Conservation (phyloP, 2,329 filamentous ascomycete genomes). For the Curvularia verruculosa region DNA sequence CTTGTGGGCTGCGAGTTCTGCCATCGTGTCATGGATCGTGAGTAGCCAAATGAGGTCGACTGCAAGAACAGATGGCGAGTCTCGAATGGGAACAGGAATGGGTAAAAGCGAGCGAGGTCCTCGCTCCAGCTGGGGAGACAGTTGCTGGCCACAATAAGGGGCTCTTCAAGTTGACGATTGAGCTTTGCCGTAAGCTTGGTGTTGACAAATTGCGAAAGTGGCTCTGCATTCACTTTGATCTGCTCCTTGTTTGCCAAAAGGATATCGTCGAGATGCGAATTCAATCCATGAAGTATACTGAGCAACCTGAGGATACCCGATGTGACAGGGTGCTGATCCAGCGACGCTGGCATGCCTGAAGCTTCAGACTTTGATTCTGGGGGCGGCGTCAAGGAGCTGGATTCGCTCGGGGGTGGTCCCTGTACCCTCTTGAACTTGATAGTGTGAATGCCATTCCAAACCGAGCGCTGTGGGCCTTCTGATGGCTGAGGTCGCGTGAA, state of each 20-base stretch:
- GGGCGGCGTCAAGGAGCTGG: conserved; percentile 64
- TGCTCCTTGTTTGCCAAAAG: conserved; percentile 76
- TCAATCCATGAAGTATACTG: conserved; percentile 89
- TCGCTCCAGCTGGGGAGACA: conserved; percentile 96
- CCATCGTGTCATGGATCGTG: conserved; percentile 96
- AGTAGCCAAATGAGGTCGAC: conserved; percentile 97
- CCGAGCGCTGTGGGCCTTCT: conserved; percentile 73
- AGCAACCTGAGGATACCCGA: conserved; percentile 86
- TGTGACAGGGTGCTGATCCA: conserved; percentile 82
- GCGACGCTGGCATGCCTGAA: conserved; percentile 73
- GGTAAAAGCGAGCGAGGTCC: conserved; percentile 89
- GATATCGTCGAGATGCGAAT: conserved; percentile 91
- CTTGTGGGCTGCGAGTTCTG: conserved; percentile 86
- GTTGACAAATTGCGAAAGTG: conserved; percentile 93
- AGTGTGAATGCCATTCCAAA: conserved; percentile 89
- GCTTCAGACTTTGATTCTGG: conserved; percentile 60
- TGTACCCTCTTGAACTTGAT: conserved; percentile 89
- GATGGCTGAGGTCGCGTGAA: conserved; percentile 66
- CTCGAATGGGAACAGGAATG: conserved; percentile 97
- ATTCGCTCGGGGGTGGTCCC: conserved; percentile 79
- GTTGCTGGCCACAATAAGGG: conserved; percentile 94
- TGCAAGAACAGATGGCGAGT: conserved; percentile 95
- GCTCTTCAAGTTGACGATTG: conserved; percentile 95
- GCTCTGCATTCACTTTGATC: conserved; percentile 76
- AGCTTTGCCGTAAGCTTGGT: conserved; percentile 97